Evolutionary conservation across 2,329 filamentous ascomycete genomes (phyloP), one percentile per base, ranked within the genome.

Genomic region (Sporothrix dimorphospora): DNA sequence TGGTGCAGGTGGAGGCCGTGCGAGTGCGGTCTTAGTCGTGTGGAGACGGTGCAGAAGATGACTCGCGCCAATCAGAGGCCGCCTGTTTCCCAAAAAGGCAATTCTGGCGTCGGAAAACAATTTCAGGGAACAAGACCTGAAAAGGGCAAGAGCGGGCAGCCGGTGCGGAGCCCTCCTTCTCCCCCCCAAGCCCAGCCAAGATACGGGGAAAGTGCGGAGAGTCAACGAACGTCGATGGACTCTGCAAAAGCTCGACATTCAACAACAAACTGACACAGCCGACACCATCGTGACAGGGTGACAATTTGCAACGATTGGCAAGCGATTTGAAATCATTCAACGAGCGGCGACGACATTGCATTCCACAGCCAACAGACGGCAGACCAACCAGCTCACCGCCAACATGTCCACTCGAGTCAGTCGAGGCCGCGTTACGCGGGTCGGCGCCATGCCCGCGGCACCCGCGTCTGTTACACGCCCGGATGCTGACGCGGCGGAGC

Each of bases 401-500:
- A 34, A 34, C 24, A 61, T 61, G 57, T 21, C 57, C n/a, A 61
- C 34, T 61, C 57, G 57, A 61, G 57, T 61, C 57, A 40, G 19
- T 21, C 57, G 34, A 12, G 57, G 57, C 30, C 57, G 34, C n/a
- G 57, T 61, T 16, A 47, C 40, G 6, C 61, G 61, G 21, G n/a
- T 27, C 40, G n/a, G n/a, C 11, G 12, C 61, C 7, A 27, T 16
- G 1, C 21, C 11, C 9, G 21, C 19, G 9, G n/a, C 11, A 16
- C 4, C 38, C 16, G 19, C n/a, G 34, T 4, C 34, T 14, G 34
- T 21, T 27, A 7, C 61, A 12, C 67, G n/a, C 9, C 40, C 24
- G 27, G 42, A 67, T 12, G 27, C n/a, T 21, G 68, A 45, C 1
- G 71, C 71, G 2, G 68, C 68, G 6, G 68, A 70, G n/a, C 49